Evolutionary conservation across 2,329 filamentous ascomycete genomes (phyloP), one percentile per base, ranked within the genome.

Genomic region (Stachybotrys elegans): DNA sequence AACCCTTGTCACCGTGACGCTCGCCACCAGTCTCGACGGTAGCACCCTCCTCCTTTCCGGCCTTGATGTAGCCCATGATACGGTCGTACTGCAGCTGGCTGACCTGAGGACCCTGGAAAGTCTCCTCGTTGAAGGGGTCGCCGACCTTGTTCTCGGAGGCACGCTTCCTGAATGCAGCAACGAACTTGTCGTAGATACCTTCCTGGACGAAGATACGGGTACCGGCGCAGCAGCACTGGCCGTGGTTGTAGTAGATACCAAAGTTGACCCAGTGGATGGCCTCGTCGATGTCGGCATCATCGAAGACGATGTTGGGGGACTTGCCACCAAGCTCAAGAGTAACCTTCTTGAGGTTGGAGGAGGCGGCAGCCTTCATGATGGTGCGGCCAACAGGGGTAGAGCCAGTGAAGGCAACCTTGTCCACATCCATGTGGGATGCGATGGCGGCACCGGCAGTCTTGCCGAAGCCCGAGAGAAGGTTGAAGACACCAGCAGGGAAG

Each of bases 101-200:
- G 60, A 94, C 84, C 70, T 93, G 88, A 31, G 89, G 88, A 42
- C 88, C 89, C 69, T 93, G 88, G 86, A 92, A 92, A 53, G 87
- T 92, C 51, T 86, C 77, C 53, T 76, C 63, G 57, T 78, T 71
- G 76, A 93, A 92, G 52, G 88, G 88, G 73, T 94, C 85, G 55
- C 88, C 89, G 53, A 94, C 85, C 57, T 82, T 76, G 76, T 92
- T 93, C 70, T 79, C 65, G 56, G 72, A 60, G 29, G 87, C 84
- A 43, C 87, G 82, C 71, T 80, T 76, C 80, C 86, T 90, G 79
- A 94, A 94, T 42, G 79, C 76, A 57, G 76, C 74, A 42, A 95
- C 68, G 70, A 94, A 94, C 74, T 89, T 84, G 73, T 94, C 88
- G 72, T 93, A 91, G 68, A 94, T 86, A 49, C 75, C 74, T 60